A percentile compares a stretch with the other conserved stretches of the same genome.
phyloP scores from a whole-genome alignment of 441 rosid genomes.

The Eruca vesicaria region DNA sequence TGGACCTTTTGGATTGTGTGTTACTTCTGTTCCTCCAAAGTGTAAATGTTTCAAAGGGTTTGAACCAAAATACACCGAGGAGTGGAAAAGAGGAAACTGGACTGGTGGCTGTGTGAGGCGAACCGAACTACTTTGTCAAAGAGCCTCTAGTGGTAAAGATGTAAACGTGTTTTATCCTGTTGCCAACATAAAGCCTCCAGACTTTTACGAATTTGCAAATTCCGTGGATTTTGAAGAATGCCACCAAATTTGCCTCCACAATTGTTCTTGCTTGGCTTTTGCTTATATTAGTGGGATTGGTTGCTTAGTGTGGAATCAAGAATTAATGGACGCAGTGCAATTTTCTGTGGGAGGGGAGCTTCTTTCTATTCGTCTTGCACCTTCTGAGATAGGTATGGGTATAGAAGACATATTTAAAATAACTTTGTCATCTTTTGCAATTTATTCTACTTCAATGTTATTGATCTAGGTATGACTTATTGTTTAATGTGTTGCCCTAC shows the following conservation, averaged over 20 bases:
- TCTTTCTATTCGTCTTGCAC: constrained; percentile 41
- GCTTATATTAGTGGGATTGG: constrained; percentile 39
- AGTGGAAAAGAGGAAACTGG: constrained; percentile 57
- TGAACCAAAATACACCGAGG: background rate
- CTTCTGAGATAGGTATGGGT: constrained; percentile 41
- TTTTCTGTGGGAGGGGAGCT: constrained; percentile 30
- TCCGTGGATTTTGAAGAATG: constrained; percentile 27
- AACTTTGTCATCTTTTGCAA: background rate
- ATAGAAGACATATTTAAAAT: background rate
- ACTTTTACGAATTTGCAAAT: constrained; percentile 36
- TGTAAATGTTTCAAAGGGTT: constrained; percentile 1
- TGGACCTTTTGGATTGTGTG: constrained; percentile 41
- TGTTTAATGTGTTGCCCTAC: background rate
- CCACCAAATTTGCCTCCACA: constrained; percentile 36
- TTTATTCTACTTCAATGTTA: background rate
- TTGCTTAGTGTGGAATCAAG: constrained; percentile 60
- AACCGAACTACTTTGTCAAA: constrained; percentile 30
- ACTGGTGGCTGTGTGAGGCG: constrained; percentile 64
- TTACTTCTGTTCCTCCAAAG: background rate
- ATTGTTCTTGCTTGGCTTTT: constrained; percentile 66
- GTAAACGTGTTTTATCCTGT: constrained; percentile 36
- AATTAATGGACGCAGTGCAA: constrained; percentile 34
- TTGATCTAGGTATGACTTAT: background rate
- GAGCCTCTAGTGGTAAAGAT: background rate
- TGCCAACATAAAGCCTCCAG: constrained; percentile 59